These are phyloP conservation scores for Rubus idaeus DNA, from an alignment of 306 rosid genomes.

Conservation along the genomic window DNA sequence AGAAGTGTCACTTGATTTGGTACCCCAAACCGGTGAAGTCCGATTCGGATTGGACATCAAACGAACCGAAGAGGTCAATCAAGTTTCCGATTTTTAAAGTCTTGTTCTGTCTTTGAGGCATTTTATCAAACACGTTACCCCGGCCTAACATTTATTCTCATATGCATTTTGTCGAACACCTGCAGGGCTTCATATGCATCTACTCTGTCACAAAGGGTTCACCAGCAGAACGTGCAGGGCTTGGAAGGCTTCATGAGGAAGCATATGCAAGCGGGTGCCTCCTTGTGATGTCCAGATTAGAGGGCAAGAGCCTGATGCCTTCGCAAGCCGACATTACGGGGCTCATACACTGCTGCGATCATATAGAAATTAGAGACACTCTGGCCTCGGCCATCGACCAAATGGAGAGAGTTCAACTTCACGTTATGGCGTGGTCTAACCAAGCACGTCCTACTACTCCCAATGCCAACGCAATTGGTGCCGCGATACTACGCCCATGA, in stretches of 20 bases:
- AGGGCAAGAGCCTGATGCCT: constrained; percentile 48
- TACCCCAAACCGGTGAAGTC: constrained; percentile 45
- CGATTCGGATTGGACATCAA: constrained; percentile 72
- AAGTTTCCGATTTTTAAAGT: not conserved
- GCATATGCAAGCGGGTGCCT: constrained; percentile 33
- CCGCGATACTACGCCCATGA: constrained; percentile 18
- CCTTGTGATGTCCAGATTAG: constrained; percentile 43
- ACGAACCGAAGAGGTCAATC: constrained; percentile 54
- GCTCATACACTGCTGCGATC: constrained; percentile 45
- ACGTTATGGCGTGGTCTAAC: constrained; percentile 44
- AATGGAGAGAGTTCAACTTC: constrained; percentile 35
- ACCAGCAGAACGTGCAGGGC: constrained; percentile 45
- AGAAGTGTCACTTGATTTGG: constrained; percentile 52
- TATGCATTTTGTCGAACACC: not conserved
- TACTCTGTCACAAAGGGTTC: constrained; percentile 29
- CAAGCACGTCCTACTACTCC: constrained; percentile 12
- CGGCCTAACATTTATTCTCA: not conserved
- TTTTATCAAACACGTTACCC: not conserved
- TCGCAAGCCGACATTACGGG: constrained; percentile 35
- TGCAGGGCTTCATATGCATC: constrained; percentile 45
- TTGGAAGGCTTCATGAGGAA: constrained; percentile 34
- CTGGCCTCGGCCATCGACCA: constrained; percentile 35
- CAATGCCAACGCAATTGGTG: constrained; percentile 1
- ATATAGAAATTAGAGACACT: constrained; percentile 34
- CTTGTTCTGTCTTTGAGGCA: not conserved